Evolutionary conservation across 140 eudicot genomes (phyloP).

Genomic region (Ambrosia hybrid): DNA sequence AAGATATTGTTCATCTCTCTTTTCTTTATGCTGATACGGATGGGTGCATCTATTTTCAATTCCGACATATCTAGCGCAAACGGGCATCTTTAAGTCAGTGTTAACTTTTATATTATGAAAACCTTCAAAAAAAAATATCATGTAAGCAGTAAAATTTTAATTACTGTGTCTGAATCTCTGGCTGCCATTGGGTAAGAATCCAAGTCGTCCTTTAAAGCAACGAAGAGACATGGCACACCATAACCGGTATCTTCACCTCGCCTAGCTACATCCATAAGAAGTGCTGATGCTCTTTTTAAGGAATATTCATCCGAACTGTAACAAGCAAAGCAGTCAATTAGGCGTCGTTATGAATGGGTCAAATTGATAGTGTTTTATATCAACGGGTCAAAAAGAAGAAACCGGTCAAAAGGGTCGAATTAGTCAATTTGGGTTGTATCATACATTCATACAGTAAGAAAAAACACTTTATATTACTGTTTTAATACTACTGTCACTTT

Average conservation of each 20-base stretch:
- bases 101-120: neutral
- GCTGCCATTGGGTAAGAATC: constrained; percentile 67
- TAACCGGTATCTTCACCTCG: constrained; percentile 91
- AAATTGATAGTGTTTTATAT: neutral
- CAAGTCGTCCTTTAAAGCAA: constrained; percentile 86
- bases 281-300: constrained; percentile 73
- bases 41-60: constrained; percentile 84
- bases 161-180: constrained; percentile 74
- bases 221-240: constrained; percentile 78
- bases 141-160: neutral
- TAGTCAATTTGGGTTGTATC: neutral
- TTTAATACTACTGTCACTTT: too few relatives aligned
- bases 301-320: constrained; percentile 90
- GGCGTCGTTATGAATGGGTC: neutral
- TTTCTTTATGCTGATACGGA: constrained; percentile 72
- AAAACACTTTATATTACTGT: neutral
- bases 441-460: neutral
- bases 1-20: constrained; percentile 80
- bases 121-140: neutral
- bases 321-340: neutral
- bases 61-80: constrained; percentile 65
- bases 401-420: neutral
- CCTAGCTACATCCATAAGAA: constrained; percentile 78
- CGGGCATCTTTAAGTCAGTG: constrained; percentile 11
- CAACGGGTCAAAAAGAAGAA: neutral